Evolutionary conservation across 2,329 filamentous ascomycete species (phyloP).

Genomic region (Neonectria neomacrospora): DNA sequence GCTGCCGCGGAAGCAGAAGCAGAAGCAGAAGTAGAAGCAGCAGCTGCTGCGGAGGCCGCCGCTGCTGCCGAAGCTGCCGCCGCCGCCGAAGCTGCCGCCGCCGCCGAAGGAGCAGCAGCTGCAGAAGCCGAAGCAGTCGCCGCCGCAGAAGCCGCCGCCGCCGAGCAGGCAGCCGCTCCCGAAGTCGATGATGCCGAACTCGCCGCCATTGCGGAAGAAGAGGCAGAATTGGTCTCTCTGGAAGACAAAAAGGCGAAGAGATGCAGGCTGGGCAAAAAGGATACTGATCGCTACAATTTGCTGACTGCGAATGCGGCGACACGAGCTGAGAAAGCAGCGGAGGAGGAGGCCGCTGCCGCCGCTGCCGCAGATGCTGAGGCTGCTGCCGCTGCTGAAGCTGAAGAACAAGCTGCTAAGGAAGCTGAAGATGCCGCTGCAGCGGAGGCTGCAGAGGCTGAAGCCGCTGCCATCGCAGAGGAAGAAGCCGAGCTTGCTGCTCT

Average conservation of each 20-base stretch:
- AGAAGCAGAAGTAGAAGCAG: too few relatives aligned
- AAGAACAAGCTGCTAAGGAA: constrained; percentile 51
- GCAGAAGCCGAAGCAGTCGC: constrained; percentile 25
- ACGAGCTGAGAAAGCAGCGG: constrained; percentile 52
- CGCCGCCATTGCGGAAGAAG: constrained; percentile 20
- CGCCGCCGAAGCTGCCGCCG: constrained; percentile 22
- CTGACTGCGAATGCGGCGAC: constrained; percentile 50
- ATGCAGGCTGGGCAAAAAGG: constrained; percentile 57
- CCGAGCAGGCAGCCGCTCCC: not conserved
- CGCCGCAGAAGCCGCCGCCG: constrained; percentile 11
- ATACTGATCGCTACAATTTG: constrained; percentile 56
- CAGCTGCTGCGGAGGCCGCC: too few relatives aligned
- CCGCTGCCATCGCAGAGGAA: constrained; percentile 32
- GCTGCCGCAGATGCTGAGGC: constrained; percentile 32
- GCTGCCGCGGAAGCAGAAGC: constrained; percentile 9
- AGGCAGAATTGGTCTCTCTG: constrained; percentile 29
- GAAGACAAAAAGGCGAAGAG: constrained; percentile 60
- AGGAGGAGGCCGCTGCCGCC: constrained; percentile 37
- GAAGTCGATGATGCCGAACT: constrained; percentile 24
- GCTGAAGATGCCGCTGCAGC: constrained; percentile 48
- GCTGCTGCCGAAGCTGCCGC: constrained; percentile 31
- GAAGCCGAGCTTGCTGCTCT: constrained; percentile 38
- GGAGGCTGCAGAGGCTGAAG: constrained; percentile 31
- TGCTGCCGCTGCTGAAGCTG: constrained; percentile 33
- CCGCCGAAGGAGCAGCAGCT: constrained; percentile 14